A percentile compares a stretch with the other conserved stretches of the same genome.
These are phyloP conservation scores for Rhynchospora pubera DNA, from an alignment of 176 grass and related monocot genomes.

Conservation along the genomic window DNA sequence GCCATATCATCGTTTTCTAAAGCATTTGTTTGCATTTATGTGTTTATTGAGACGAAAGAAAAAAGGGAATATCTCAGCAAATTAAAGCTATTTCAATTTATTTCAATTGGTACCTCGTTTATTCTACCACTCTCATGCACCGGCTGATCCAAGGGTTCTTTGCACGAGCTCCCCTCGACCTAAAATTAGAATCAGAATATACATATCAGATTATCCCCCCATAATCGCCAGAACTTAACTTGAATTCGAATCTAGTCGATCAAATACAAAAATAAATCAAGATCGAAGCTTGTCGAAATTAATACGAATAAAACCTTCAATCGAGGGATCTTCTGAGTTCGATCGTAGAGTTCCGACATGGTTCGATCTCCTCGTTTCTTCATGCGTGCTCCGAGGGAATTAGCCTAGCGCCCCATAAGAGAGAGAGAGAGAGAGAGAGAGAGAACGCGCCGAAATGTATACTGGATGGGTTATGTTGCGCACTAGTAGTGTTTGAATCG, in stretches of 20 bases:
- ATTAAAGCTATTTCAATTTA: neutral
- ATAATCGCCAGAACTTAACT: neutral
- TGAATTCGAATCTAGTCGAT: neutral
- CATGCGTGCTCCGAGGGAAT: neutral
- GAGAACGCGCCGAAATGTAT: neutral
- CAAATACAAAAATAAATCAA: neutral
- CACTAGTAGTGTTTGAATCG: neutral
- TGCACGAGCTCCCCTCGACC: neutral
- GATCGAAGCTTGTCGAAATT: neutral
- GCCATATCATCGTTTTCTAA: neutral
- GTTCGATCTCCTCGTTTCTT: conserved; percentile 14
- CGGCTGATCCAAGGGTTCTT: conserved; percentile 15
- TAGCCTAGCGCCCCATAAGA: neutral
- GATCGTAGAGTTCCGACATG: conserved; percentile 15
- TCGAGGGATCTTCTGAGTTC: conserved; percentile 19
- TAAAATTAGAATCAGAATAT: conserved; percentile 8
- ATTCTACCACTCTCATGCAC: neutral
- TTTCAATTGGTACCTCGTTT: conserved; percentile 6
- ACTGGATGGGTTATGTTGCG: neutral
- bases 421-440: no score
- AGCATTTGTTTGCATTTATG: neutral
- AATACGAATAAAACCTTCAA: conserved; percentile 2
- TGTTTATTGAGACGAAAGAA: neutral
- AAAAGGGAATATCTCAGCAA: neutral
- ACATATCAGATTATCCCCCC: neutral